A percentile compares a stretch with the other conserved stretches of the same genome.
These are phyloP conservation scores for Zygnema circumcarinatum DNA, from an alignment of 139 green algal genomes.

Conservation along the genomic window DNA sequence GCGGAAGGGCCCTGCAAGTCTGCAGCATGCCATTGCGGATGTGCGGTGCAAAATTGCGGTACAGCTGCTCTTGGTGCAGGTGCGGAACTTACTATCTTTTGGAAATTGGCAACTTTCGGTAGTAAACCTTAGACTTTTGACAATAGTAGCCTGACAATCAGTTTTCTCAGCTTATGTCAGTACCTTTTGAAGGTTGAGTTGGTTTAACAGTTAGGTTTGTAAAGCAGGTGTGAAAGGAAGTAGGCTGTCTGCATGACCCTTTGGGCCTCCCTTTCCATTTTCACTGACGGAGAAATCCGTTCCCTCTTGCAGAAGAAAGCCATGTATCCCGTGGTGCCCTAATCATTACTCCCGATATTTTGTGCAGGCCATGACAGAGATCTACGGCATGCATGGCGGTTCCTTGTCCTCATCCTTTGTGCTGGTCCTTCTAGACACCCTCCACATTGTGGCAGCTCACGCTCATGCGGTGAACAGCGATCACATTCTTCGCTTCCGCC, in stretches of 20 bases:
- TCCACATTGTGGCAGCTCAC: conserved; percentile 73
- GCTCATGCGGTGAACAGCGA: conserved; percentile 77
- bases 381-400: conserved; percentile 68
- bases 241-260: no score
- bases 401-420: conserved; percentile 60
- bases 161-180: background rate
- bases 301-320: no score
- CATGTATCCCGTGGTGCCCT: no score
- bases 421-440: conserved; percentile 71
- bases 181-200: no score
- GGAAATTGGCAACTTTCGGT: background rate
- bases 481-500: conserved; percentile 40
- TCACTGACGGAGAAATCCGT: no score
- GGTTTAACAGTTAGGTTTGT: no score
- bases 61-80: conserved; percentile 92
- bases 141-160: background rate
- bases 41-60: conserved; percentile 75
- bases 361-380: conserved; percentile 66
- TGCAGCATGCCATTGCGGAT: conserved; percentile 80
- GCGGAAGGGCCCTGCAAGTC: conserved; percentile 63
- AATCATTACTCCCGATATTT: no score
- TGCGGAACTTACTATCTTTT: background rate
- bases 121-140: background rate
- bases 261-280: no score
- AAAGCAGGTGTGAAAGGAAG: no score